Conservation (phyloP, 768 basidiomycete genomes). For the Mycena epipterygia region DNA sequence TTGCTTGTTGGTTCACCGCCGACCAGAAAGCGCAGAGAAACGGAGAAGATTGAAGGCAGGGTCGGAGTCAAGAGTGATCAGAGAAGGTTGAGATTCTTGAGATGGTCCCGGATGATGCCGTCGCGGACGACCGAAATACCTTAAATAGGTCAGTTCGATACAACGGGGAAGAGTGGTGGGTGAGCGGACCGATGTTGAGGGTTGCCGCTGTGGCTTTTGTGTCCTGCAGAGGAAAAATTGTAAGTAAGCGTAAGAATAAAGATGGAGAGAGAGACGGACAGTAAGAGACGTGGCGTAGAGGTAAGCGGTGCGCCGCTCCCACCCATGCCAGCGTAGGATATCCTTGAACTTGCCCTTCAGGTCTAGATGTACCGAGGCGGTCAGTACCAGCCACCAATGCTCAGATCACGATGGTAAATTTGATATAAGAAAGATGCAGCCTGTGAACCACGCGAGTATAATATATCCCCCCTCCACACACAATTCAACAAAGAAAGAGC, state of each 20-base stretch:
- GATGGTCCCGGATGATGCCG: conserved; percentile 38
- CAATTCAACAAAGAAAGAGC: too few species aligned
- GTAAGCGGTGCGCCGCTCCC: conserved; percentile 29
- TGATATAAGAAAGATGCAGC: not conserved
- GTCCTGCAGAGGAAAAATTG: conserved; percentile 12
- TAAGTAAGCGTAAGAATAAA: not conserved
- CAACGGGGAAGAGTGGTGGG: too few species aligned
- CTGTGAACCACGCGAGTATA: too few species aligned
- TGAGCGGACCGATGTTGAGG: conserved; percentile 33
- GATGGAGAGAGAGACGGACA: conserved; percentile 5
- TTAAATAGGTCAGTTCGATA: not conserved
- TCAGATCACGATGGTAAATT: too few species aligned
- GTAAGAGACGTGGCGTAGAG: conserved; percentile 37
- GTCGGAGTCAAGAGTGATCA: not conserved
- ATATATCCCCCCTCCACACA: too few species aligned
- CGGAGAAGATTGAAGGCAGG: not conserved
- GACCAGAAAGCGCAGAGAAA: not conserved
- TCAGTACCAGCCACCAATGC: too few species aligned
- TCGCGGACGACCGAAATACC: conserved; percentile 29
- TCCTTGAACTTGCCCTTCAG: conserved; percentile 39
- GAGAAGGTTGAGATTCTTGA: conserved; percentile 38
- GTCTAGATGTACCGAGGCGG: conserved; percentile 13
- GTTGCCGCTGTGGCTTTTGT: conserved; percentile 40
- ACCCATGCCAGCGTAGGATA: conserved; percentile 24
- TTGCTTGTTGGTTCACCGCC: too few species aligned